A percentile compares a stretch with the other conserved stretches of the same genome.
Evolutionary conservation across 495 filamentous ascomycete species (phyloP).

Genomic region (Apodospora peruviana): DNA sequence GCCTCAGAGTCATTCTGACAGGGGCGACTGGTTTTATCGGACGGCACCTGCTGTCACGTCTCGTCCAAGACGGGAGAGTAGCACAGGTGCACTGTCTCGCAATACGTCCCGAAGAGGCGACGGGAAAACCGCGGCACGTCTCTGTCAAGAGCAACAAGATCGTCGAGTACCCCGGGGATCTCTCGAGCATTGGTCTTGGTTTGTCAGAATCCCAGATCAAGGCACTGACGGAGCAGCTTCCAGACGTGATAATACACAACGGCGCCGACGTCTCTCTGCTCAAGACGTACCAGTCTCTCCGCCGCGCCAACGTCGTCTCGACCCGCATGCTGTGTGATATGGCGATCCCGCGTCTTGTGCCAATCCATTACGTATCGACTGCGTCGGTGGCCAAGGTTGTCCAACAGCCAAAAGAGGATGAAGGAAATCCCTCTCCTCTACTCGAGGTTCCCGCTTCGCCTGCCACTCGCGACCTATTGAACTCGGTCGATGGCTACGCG

Average conservation of each 20-base stretch:
- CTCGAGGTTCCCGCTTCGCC: too few relatives aligned
- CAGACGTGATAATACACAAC: conserved; percentile 46
- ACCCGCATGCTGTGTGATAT: conserved; percentile 38
- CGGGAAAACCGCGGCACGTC: too few relatives aligned
- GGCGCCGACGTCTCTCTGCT: conserved; percentile 46
- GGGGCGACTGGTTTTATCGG: conserved; percentile 18
- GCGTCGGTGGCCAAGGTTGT: too few relatives aligned
- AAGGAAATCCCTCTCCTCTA: too few relatives aligned
- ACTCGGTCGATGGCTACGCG: too few relatives aligned
- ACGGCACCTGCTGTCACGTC: conserved; percentile 1
- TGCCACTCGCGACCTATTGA: too few relatives aligned
- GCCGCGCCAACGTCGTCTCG: conserved; percentile 35
- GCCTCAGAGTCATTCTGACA: conserved; percentile 22
- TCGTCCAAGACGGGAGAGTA: conserved; percentile 4
- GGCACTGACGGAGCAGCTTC: conserved; percentile 19
- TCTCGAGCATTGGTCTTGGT: conserved; percentile 35
- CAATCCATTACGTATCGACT: conserved; percentile 52
- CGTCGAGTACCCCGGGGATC: conserved; percentile 29
- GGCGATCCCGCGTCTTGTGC: conserved; percentile 18
- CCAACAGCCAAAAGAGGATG: too few relatives aligned
- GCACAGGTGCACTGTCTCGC: conserved; percentile 16
- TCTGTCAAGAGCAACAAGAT: too few relatives aligned
- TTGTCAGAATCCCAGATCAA: conserved; percentile 20
- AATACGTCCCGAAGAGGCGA: conserved; percentile 13
- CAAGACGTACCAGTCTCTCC: conserved; percentile 40